phyloP scores from a whole-genome alignment of 192 early-diverging fungal species.

The Thoreauomyces humboldtii region DNA sequence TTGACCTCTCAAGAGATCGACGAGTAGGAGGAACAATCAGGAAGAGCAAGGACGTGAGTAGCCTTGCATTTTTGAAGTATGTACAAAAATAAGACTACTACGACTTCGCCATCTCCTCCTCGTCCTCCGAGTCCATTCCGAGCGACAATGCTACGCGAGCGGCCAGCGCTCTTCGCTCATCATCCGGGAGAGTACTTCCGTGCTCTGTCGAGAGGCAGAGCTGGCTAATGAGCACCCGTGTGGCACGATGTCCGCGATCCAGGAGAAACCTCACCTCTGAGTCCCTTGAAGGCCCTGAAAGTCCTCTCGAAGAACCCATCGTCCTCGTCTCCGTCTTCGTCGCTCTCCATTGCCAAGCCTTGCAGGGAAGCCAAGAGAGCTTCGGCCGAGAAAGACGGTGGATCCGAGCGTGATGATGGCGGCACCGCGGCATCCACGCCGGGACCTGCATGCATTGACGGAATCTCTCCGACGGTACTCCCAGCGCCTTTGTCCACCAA shows the following conservation, averaged over 20 bases:
- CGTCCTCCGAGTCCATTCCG: not conserved
- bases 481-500: constrained; percentile 4
- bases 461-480: not conserved
- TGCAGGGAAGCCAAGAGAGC: no score
- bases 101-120: no score
- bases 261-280: constrained; percentile 56
- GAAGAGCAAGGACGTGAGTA: no score
- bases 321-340: constrained; percentile 38
- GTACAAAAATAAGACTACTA: no score
- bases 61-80: no score
- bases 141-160: constrained; percentile 12
- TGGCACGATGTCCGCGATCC: no score
- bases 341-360: constrained; percentile 36
- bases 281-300: constrained; percentile 43
- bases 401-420: no score
- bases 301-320: constrained; percentile 55
- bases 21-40: no score
- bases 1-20: no score
- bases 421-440: no score
- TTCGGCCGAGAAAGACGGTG: constrained; percentile 47
- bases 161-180: constrained; percentile 12
- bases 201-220: no score
- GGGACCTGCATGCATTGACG: constrained; percentile 10
- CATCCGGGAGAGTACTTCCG: constrained; percentile 5
- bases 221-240: no score